Evolutionary conservation across 2,329 filamentous ascomycete species (phyloP).

Genomic region (Myotisia sp.): DNA sequence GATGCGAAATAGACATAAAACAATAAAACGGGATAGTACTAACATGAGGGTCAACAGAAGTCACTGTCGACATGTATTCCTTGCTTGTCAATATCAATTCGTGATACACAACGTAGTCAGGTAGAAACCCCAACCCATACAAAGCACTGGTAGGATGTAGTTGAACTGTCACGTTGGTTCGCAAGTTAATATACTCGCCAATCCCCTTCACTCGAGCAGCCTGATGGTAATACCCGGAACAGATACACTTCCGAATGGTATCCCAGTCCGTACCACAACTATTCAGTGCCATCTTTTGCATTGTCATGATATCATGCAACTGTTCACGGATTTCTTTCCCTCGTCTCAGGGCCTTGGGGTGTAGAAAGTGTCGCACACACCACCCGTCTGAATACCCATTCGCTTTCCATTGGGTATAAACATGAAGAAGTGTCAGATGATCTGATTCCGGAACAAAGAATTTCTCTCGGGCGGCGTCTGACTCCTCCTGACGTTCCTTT

Average conservation of each 20-base stretch:
- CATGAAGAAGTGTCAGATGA: constrained; percentile 86
- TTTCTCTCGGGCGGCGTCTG: constrained; percentile 86
- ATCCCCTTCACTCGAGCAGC: constrained; percentile 91
- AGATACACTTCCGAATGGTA: constrained; percentile 87
- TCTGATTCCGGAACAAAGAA: constrained; percentile 98
- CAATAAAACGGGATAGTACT: constrained; percentile 14
- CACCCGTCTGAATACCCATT: constrained; percentile 83
- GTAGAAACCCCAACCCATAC: constrained; percentile 82
- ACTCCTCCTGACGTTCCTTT: constrained; percentile 92
- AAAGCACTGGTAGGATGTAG: constrained; percentile 87
- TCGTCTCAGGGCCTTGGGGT: constrained; percentile 81
- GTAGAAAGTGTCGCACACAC: constrained; percentile 87
- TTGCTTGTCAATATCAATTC: constrained; percentile 93
- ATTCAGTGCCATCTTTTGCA: constrained; percentile 75
- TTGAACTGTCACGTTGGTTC: constrained; percentile 86
- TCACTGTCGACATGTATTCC: constrained; percentile 97
- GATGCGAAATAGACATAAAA: neutral
- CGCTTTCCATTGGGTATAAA: constrained; percentile 87
- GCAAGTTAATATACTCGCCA: constrained; percentile 91
- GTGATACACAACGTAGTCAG: constrained; percentile 96
- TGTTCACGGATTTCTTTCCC: constrained; percentile 93
- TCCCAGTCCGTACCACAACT: constrained; percentile 97
- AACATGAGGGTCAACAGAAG: constrained; percentile 76
- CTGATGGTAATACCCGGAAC: constrained; percentile 95
- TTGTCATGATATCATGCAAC: constrained; percentile 81